Evolutionary conservation across 495 filamentous ascomycete genomes (phyloP).

Genomic region (Hypoxylon fragiforme): DNA sequence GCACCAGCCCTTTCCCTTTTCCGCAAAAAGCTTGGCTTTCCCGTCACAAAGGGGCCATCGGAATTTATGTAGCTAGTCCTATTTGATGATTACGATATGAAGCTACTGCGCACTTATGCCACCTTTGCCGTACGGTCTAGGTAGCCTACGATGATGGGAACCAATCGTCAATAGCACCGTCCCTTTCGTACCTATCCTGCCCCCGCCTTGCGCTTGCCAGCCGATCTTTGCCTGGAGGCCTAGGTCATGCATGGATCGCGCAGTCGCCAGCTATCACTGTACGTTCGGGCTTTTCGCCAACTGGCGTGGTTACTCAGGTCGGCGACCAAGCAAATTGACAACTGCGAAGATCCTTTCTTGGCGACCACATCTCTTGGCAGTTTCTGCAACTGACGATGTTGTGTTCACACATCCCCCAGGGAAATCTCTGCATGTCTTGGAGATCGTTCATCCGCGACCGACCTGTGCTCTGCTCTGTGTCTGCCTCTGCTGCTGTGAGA

Average conservation of each 20-base stretch:
- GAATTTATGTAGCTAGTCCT: constrained; percentile 20
- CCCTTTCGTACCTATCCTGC: constrained; percentile 2
- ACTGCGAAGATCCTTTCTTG: constrained; percentile 36
- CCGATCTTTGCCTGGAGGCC: constrained; percentile 31
- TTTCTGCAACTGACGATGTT: constrained; percentile 32
- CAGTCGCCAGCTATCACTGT: constrained; percentile 31
- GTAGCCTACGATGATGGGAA: constrained; percentile 12
- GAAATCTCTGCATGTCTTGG: constrained; percentile 35
- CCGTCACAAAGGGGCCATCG: constrained; percentile 14
- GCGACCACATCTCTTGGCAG: constrained; percentile 33
- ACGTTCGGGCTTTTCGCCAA: constrained; percentile 33
- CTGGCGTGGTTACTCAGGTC: constrained; percentile 37
- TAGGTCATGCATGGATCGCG: constrained; percentile 32
- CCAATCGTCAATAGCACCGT: constrained; percentile 19
- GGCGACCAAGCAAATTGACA: constrained; percentile 39
- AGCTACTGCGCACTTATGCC: constrained; percentile 21
- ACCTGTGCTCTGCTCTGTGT: constrained; percentile 14
- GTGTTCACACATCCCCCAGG: constrained; percentile 30
- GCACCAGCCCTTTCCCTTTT: constrained; percentile 21
- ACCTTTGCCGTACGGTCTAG: constrained; percentile 1
- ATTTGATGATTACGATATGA: constrained; percentile 7
- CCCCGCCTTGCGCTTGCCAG: constrained; percentile 18
- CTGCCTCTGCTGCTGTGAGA: too few species aligned
- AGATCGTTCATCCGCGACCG: constrained; percentile 36
- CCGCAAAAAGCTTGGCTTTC: constrained; percentile 27